Base-by-base conservation (phyloP, 306 rosid species). In the Boehmeria nivea region DNA sequence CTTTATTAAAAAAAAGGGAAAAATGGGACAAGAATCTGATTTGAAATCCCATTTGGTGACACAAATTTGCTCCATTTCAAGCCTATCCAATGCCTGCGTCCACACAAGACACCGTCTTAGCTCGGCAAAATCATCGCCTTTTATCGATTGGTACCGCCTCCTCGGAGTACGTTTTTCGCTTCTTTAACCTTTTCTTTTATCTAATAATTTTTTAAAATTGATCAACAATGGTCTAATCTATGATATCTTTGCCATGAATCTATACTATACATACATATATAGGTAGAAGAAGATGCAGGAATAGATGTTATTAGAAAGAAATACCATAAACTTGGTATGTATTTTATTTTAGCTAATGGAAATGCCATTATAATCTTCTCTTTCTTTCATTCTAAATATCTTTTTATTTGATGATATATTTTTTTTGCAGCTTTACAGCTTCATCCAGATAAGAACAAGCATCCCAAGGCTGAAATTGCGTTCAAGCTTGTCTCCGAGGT, bases 401-500 rank as follows among this genome's bases (percentile, higher is more conserved):
- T 16, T 26, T 71, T 4, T 53, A 2, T 8, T 43, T 37, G 45
- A 24, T 6, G 12, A 36, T 43, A 53, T 51, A 60, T 34, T 12
- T 47, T 52, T 23, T 51, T 6, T 74, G 59, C 79, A 91, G 99
- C 99, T 25, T 74, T 91, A 65, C 85, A 82, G 57, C 93, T 91
- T 72, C 99, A 91, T 64, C 99, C 99, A 42, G 96, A 91, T 58
- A 91, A 91, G 82, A 91, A 91, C 71, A 64, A 78, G 27, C 95
- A 91, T 43, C 87, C 96, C 51, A 78, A 81, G 60, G 89, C 99
- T 51, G 96, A 87, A 75, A 70, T 71, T 48, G 96, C 99, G 10
- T 91, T 91, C 87, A 84, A 81, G 64, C 87, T 87, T 75, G 87
- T 87, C 58, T 87, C 83, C 31, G 84, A 91, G 96, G 96, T 87